Percentiles rank a stretch among this genome's conserved stretches.
Evolutionary conservation across 257 asterid genomes (phyloP).

Genomic region (Craterostigma plantagineum): DNA sequence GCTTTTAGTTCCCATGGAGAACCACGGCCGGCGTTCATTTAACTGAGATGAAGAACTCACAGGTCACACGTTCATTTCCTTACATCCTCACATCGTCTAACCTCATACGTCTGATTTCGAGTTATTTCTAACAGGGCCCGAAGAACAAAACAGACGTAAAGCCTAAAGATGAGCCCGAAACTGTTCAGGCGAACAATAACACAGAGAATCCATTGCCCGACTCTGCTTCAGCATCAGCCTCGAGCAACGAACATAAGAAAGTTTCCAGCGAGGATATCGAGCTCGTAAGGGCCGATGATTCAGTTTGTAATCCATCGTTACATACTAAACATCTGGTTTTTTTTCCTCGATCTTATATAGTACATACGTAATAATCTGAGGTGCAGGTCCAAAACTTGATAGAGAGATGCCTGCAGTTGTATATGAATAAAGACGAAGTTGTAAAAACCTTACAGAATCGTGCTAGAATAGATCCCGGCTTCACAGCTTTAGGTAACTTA

Average conservation of each 20-base stretch:
- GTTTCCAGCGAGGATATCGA: slow-evolving; percentile 94
- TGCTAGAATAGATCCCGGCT: slow-evolving; percentile 96
- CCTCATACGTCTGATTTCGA: neutral
- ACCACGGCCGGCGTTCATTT: too few species aligned
- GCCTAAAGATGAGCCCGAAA: slow-evolving; percentile 52
- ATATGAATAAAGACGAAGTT: slow-evolving; percentile 87
- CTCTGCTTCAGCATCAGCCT: slow-evolving; percentile 78
- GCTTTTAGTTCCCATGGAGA: too few species aligned
- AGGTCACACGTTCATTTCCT: too few species aligned
- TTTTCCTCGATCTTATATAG: neutral
- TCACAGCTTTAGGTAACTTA: slow-evolving; percentile 67
- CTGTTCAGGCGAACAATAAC: slow-evolving; percentile 35
- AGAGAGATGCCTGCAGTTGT: slow-evolving; percentile 82
- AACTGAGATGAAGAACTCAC: too few species aligned
- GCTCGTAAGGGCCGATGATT: slow-evolving; percentile 29
- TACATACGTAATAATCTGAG: slow-evolving; percentile 8
- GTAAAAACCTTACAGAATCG: slow-evolving; percentile 84
- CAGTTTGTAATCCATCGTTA: neutral
- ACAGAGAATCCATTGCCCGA: slow-evolving; percentile 63
- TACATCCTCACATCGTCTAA: neutral
- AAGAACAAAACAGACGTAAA: slow-evolving; percentile 38
- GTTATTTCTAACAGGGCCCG: slow-evolving; percentile 25
- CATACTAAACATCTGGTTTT: neutral
- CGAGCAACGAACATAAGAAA: slow-evolving; percentile 71
- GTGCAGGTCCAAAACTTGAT: slow-evolving; percentile 83